Base-by-base conservation (phyloP, 805 yeast genomes). In the Sugiyamaella americana region DNA sequence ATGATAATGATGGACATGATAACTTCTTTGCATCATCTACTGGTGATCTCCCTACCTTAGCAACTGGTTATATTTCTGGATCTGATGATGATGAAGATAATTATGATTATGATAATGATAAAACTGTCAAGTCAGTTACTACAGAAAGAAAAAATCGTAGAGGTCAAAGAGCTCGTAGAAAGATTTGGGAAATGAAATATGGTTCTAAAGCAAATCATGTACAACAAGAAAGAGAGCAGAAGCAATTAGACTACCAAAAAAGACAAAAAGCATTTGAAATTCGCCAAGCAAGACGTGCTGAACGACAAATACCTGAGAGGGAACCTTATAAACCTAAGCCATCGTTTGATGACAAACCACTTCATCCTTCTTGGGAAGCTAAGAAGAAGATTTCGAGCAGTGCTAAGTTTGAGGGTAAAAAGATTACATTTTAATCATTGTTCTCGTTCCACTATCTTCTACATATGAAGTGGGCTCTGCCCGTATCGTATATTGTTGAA, bases 291-390 rank as follows among this genome's bases (percentile, higher is more conserved):
- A 11, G 54, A 48, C 57, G 54, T 51, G 54, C 43, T 32, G 44
- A 22, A 5, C 19, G 37, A 23, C 37, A 22, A 17, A 6, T 10
- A 16, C 5, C 20, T 13, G n/a, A n/a, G n/a, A n/a, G n/a, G n/a
- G 32, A 13, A 19, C 42, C 19, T 16, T n/a, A 17, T 11, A n/a
- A 21, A 16, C 41, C 32, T 5, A 8, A 11, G 13, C 34, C 23
- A 13, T 29, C n/a, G 44, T 52, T 51, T 10, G 61, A 52, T 16
- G 54, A 60, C 18, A 60, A 61, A 42, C 67, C 72, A 4, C 52
- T 84, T 53, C 99, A 93, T 76, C 99, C 99, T n/a, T 93, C 98
- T 1, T 93, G 99, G 99, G 82, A 78, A 57, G 98, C 98, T 19
- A 86, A 85, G 69, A 79, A 76, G 68, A 66, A 75, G 52, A 85